Conservation (phyloP, 2,329 filamentous ascomycete species). For the Aotearoamyces nothofagi region DNA sequence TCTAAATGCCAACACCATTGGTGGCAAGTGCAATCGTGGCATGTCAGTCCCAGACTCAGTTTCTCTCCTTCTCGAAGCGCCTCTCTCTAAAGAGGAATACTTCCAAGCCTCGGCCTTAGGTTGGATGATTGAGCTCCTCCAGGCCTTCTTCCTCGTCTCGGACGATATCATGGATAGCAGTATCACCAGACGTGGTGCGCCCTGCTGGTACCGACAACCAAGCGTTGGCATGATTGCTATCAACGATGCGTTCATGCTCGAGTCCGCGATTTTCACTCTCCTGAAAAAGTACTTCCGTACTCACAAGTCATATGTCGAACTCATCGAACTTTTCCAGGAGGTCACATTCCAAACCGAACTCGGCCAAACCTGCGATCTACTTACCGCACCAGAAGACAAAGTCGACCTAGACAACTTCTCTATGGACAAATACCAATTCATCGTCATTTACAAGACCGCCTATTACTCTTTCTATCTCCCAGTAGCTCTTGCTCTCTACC, state of each 20-base stretch:
- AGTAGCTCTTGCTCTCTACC: slow-evolving; percentile 77
- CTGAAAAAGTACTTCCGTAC: slow-evolving; percentile 87
- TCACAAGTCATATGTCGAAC: slow-evolving; percentile 77
- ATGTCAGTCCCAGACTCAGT: slow-evolving; percentile 93
- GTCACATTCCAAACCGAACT: slow-evolving; percentile 87
- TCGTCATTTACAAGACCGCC: slow-evolving; percentile 98
- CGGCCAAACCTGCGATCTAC: slow-evolving; percentile 84
- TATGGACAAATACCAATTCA: slow-evolving; percentile 91
- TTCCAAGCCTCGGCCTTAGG: slow-evolving; percentile 78
- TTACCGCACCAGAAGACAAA: slow-evolving; percentile 88
- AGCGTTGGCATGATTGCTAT: slow-evolving; percentile 92
- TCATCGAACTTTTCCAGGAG: slow-evolving; percentile 95
- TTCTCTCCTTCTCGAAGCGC: slow-evolving; percentile 57
- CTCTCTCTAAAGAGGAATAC: slow-evolving; percentile 70
- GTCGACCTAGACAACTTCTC: slow-evolving; percentile 93
- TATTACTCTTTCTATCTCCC: slow-evolving; percentile 99
- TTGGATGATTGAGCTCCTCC: slow-evolving; percentile 95
- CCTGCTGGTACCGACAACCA: slow-evolving; percentile 90
- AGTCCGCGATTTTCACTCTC: slow-evolving; percentile 76
- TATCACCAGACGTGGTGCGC: slow-evolving; percentile 84
- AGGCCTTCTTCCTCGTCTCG: slow-evolving; percentile 96
- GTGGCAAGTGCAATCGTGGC: slow-evolving; percentile 97
- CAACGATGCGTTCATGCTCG: slow-evolving; percentile 96
- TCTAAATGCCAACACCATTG: slow-evolving; percentile 72
- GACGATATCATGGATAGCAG: slow-evolving; percentile 98